phyloP scores from a whole-genome alignment of 2,329 filamentous ascomycete species.

The Graphilbum ipis-grandicollis region DNA sequence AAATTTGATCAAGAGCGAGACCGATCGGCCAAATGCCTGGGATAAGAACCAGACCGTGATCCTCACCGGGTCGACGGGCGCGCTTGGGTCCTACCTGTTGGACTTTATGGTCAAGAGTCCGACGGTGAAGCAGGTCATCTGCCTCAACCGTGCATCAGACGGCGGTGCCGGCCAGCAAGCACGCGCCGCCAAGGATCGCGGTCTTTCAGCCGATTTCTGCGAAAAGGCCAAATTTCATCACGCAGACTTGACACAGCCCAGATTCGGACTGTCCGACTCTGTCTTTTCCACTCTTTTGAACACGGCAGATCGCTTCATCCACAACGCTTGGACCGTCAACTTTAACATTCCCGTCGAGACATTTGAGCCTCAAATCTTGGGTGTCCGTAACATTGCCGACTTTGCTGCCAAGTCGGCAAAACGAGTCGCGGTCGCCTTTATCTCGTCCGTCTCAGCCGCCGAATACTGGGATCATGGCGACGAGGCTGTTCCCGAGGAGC shows the following conservation, averaged over 20 bases:
- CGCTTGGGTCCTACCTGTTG: slow-evolving; percentile 29
- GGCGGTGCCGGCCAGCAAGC: slow-evolving; percentile 21
- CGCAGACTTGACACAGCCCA: slow-evolving; percentile 26
- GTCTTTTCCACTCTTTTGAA: slow-evolving; percentile 17
- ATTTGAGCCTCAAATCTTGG: slow-evolving; percentile 31
- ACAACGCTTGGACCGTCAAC: slow-evolving; percentile 40
- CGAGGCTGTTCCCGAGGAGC: slow-evolving; percentile 19
- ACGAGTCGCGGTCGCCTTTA: slow-evolving; percentile 22
- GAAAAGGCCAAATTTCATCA: slow-evolving; percentile 24
- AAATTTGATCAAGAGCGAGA: slow-evolving; percentile 11
- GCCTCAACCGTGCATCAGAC: slow-evolving; percentile 27
- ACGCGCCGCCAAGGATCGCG: slow-evolving; percentile 9
- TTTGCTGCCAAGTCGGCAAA: slow-evolving; percentile 17
- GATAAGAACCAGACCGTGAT: slow-evolving; percentile 20
- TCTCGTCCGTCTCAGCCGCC: slow-evolving; percentile 24
- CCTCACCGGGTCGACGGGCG: slow-evolving; percentile 31
- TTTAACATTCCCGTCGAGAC: slow-evolving; percentile 29
- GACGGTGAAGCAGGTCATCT: slow-evolving; percentile 19
- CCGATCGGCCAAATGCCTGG: slow-evolving; percentile 13
- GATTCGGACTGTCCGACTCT: slow-evolving; percentile 26
- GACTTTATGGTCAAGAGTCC: slow-evolving; percentile 17
- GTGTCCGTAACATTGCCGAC: slow-evolving; percentile 29
- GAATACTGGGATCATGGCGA: slow-evolving; percentile 6
- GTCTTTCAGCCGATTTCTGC: background rate
- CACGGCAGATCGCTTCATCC: slow-evolving; percentile 28